A percentile compares a stretch with the other conserved stretches of the same genome.
These are phyloP conservation scores for Pyrenochaeta sp. DNA, from an alignment of 2,329 filamentous ascomycete species.

Conservation along the genomic window DNA sequence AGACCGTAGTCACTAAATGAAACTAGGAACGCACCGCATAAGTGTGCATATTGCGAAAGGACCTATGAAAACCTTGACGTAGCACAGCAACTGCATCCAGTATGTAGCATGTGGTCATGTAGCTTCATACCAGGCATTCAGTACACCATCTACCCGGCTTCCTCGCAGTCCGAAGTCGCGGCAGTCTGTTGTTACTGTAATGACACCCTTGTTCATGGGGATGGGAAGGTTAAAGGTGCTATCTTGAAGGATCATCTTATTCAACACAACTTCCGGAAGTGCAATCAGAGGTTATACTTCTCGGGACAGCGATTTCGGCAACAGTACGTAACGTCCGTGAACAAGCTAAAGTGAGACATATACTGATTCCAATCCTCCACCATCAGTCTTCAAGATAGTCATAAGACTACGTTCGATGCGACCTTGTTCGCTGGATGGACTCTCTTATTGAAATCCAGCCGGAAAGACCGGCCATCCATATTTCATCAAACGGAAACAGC, in stretches of 20 bases:
- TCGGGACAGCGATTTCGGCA: slow-evolving; percentile 37
- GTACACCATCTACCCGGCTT: slow-evolving; percentile 35
- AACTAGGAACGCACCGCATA: slow-evolving; percentile 26
- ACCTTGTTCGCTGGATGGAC: slow-evolving; percentile 37
- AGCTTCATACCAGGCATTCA: slow-evolving; percentile 38
- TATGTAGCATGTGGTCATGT: slow-evolving; percentile 39
- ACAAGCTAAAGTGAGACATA: background rate
- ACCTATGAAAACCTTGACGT: slow-evolving; percentile 23
- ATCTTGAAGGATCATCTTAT: slow-evolving; percentile 30
- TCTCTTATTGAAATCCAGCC: slow-evolving; percentile 32
- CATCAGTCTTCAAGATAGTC: slow-evolving; percentile 29
- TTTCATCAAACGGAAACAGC: slow-evolving; percentile 23
- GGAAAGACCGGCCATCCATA: slow-evolving; percentile 23
- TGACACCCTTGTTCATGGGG: slow-evolving; percentile 25
- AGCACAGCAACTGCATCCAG: slow-evolving; percentile 29
- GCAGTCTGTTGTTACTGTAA: slow-evolving; percentile 39
- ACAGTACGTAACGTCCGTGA: slow-evolving; percentile 10
- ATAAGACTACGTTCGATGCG: slow-evolving; percentile 28
- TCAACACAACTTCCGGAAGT: slow-evolving; percentile 37
- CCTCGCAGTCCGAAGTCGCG: slow-evolving; percentile 11
- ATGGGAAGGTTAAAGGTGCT: slow-evolving; percentile 31
- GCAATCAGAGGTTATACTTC: slow-evolving; percentile 37
- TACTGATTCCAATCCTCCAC: background rate
- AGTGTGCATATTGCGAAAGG: slow-evolving; percentile 32
- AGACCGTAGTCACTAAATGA: background rate